phyloP scores from a whole-genome alignment of 192 early-diverging fungal genomes.

The Backusella psychrophila region DNA sequence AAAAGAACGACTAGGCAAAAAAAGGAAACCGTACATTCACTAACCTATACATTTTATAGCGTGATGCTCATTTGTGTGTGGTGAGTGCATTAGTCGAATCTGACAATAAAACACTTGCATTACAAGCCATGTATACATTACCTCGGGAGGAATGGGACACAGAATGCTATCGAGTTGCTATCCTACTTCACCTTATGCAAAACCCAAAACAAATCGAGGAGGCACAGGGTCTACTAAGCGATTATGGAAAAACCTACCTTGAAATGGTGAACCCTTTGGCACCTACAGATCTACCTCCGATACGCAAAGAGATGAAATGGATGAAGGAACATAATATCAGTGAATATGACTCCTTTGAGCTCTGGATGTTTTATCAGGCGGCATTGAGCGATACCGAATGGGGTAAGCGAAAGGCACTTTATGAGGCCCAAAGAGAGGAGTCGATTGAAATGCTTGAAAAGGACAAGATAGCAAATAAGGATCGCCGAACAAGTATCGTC shows the following conservation, averaged over 20 bases:
- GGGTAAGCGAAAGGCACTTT: not conserved
- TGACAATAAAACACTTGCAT: slow-evolving; percentile 7
- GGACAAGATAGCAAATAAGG: not conserved
- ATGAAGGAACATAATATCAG: slow-evolving; percentile 19
- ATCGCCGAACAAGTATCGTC: not conserved
- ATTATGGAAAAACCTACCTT: slow-evolving; percentile 20
- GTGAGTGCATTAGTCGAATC: slow-evolving; percentile 15
- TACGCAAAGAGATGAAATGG: slow-evolving; percentile 16
- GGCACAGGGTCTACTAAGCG: slow-evolving; percentile 10
- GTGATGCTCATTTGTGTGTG: not conserved
- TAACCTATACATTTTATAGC: not conserved
- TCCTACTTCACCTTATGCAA: slow-evolving; percentile 20
- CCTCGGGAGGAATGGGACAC: slow-evolving; percentile 27
- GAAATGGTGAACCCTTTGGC: slow-evolving; percentile 17
- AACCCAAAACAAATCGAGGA: slow-evolving; percentile 13
- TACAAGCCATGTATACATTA: slow-evolving; percentile 22
- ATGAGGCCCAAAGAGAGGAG: slow-evolving; percentile 2
- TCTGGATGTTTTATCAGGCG: slow-evolving; percentile 26
- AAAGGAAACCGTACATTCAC: not conserved
- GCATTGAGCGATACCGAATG: slow-evolving; percentile 8
- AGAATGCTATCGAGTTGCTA: slow-evolving; percentile 15
- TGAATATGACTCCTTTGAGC: slow-evolving; percentile 10
- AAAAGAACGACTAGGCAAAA: not conserved
- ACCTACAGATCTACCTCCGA: slow-evolving; percentile 3
- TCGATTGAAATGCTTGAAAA: not conserved